Percentiles rank a stretch among this genome's conserved stretches.
Conservation (phyloP, 331 rosid species). For the Erythrophleum ivorense region DNA sequence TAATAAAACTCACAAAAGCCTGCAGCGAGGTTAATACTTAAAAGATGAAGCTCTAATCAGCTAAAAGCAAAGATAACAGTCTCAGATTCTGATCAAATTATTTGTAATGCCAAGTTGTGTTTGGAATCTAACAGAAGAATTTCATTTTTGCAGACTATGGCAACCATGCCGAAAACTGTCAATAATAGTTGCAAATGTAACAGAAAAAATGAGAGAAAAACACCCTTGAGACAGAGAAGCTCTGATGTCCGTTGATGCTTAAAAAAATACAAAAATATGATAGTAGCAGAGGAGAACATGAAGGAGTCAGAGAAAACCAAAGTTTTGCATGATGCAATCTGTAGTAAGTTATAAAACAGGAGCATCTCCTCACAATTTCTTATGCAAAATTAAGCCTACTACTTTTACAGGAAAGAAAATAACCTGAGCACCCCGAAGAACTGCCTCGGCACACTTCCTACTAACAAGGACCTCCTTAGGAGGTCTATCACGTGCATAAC, state of each 20-base stretch:
- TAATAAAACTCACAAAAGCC: neutral
- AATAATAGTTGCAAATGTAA: neutral
- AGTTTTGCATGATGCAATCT: neutral
- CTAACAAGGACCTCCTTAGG: slow-evolving; percentile 90
- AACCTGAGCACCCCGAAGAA: slow-evolving; percentile 98
- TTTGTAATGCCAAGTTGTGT: neutral
- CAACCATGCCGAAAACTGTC: neutral
- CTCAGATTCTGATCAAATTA: neutral
- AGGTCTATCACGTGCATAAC: slow-evolving; percentile 53
- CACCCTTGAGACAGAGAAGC: neutral
- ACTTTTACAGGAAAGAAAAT: neutral
- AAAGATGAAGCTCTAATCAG: neutral
- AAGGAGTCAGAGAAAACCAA: neutral
- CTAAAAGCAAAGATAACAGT: neutral
- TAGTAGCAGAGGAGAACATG: neutral
- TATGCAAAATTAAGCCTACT: neutral
- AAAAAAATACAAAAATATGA: neutral
- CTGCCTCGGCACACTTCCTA: slow-evolving; percentile 96
- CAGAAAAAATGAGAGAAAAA: neutral
- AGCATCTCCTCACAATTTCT: neutral
- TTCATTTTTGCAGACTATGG: neutral
- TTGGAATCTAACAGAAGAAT: neutral
- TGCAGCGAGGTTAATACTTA: neutral
- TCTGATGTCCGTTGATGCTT: neutral
- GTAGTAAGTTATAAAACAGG: neutral